phyloP scores from a whole-genome alignment of 192 early-diverging fungal species.

The Coemansia sp. region DNA sequence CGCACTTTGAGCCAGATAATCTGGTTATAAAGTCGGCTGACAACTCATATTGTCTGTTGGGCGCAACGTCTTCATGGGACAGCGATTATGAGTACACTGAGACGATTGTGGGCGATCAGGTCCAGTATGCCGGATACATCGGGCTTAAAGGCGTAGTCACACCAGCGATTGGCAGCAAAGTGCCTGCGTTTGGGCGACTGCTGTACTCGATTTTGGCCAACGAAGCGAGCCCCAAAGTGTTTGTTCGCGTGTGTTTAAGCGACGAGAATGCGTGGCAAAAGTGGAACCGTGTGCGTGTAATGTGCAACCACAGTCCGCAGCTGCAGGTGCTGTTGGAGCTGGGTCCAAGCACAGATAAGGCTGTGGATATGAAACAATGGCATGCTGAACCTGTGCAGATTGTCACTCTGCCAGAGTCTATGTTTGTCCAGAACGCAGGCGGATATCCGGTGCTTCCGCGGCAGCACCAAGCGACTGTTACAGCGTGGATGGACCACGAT shows the following conservation, averaged over 20 bases:
- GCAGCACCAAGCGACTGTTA: conserved; percentile 62
- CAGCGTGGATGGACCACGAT: conserved; percentile 32
- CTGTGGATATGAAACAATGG: conserved; percentile 59
- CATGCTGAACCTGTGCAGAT: conserved; percentile 82
- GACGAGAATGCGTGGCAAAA: conserved; percentile 61
- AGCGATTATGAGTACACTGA: neutral
- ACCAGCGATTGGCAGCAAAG: conserved; percentile 6
- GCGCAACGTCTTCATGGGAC: conserved; percentile 14
- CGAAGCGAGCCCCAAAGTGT: conserved; percentile 14
- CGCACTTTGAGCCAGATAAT: conserved; percentile 24
- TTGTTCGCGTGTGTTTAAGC: conserved; percentile 57
- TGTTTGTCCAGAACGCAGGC: conserved; percentile 77
- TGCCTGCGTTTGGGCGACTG: conserved; percentile 17
- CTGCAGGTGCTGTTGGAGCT: conserved; percentile 60
- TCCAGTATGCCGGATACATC: conserved; percentile 27
- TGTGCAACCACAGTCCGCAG: conserved; percentile 68
- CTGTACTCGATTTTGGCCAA: conserved; percentile 15
- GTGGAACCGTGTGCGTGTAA: conserved; percentile 78
- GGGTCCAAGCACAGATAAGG: conserved; percentile 49
- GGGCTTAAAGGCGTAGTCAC: conserved; percentile 31
- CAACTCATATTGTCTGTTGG: conserved; percentile 38
- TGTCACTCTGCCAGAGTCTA: conserved; percentile 66
- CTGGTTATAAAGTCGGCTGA: conserved; percentile 27
- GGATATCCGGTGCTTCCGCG: conserved; percentile 89
- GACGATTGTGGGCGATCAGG: conserved; percentile 12